phyloP scores from a whole-genome alignment of 2,329 filamentous ascomycete genomes.

The Fusarium sp. region DNA sequence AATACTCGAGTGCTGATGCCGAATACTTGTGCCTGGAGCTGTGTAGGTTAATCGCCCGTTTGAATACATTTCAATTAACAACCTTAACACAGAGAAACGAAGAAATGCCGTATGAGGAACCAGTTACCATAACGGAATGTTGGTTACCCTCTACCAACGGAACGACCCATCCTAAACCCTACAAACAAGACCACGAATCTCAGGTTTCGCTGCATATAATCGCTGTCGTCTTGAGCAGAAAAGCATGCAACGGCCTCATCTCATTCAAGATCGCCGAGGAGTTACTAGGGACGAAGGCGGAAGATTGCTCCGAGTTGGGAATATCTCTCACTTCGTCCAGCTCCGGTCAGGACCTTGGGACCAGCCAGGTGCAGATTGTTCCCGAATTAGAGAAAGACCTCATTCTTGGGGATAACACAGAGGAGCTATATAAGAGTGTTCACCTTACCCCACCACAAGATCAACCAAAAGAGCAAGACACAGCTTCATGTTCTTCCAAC shows the following conservation, averaged over 20 bases:
- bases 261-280: conserved; percentile 8
- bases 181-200: background rate
- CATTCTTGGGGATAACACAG: conserved; percentile 1
- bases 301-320: background rate
- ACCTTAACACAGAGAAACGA: background rate
- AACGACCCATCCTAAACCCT: background rate
- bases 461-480: background rate
- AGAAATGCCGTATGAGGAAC: conserved; percentile 20
- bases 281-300: background rate
- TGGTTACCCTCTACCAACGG: background rate
- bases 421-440: conserved; percentile 10
- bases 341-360: background rate
- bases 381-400: conserved; percentile 18
- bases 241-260: conserved; percentile 5
- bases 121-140: conserved; percentile 6
- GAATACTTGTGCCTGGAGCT: too few relatives aligned
- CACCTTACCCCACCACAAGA: background rate
- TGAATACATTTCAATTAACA: too few relatives aligned
- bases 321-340: conserved; percentile 9
- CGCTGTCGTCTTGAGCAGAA: background rate
- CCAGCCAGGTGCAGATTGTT: conserved; percentile 7
- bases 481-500: background rate
- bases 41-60: background rate
- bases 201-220: background rate
- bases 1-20: too few relatives aligned